Evolutionary conservation across 1,284 basidiomycete genomes (phyloP).

Genomic region (Fomitopsis schrenkii): DNA sequence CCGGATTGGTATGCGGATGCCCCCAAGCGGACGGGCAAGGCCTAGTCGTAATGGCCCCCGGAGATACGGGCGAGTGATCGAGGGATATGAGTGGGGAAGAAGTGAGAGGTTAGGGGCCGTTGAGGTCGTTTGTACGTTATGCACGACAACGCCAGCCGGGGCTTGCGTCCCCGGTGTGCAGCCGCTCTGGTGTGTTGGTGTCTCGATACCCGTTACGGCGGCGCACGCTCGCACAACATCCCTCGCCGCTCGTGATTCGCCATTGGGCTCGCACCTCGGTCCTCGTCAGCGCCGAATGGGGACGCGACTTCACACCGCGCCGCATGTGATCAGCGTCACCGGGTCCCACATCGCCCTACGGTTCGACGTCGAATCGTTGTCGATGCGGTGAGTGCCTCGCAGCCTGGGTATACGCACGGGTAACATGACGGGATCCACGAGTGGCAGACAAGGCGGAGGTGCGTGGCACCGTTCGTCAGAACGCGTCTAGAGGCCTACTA

Average conservation of each 20-base stretch:
- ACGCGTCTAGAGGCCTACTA: background rate
- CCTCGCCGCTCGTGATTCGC: background rate
- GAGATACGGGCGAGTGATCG: background rate
- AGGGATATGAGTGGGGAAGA: background rate
- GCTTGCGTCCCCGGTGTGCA: background rate
- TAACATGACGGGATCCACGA: background rate
- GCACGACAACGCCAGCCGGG: background rate
- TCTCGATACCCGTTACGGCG: background rate
- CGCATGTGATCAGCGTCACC: conserved; percentile 3
- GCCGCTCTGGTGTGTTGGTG: background rate
- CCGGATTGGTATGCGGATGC: conserved; percentile 70
- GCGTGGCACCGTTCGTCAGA: background rate
- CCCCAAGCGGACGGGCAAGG: conserved; percentile 37
- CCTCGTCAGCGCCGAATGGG: background rate
- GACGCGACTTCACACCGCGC: background rate
- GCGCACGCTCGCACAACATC: background rate
- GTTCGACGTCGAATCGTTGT: background rate
- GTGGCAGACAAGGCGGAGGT: background rate
- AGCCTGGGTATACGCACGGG: background rate
- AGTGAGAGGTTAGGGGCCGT: background rate
- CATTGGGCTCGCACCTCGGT: background rate
- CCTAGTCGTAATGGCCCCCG: conserved; percentile 5
- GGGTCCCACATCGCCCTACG: background rate
- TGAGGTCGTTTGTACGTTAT: conserved; percentile 13
- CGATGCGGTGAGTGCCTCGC: background rate